phyloP scores from a whole-genome alignment of 768 basidiomycete genomes.

The Kwoniella shandongensis region DNA sequence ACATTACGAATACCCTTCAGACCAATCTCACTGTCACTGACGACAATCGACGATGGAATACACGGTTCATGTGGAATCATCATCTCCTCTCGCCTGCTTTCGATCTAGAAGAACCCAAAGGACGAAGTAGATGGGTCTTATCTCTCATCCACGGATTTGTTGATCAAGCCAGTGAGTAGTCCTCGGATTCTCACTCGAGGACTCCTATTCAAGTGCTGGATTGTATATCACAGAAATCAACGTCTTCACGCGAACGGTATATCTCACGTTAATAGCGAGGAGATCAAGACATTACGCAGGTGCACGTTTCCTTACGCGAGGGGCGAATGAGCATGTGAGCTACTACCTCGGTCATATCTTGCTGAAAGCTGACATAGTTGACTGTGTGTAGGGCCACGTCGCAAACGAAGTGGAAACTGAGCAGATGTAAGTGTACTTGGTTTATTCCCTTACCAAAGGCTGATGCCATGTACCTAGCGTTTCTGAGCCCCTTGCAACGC shows the following conservation, averaged over 20 bases:
- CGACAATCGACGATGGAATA: constrained; percentile 63
- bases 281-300: constrained; percentile 94
- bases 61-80: constrained; percentile 93
- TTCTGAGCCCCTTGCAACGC: constrained; percentile 49
- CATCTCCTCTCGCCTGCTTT: constrained; percentile 77
- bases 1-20: constrained; percentile 93
- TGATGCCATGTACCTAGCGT: constrained; percentile 31
- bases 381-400: constrained; percentile 75
- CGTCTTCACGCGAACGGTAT: constrained; percentile 83
- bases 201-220: too few species aligned
- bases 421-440: constrained; percentile 63
- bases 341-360: not conserved
- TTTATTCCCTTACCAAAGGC: too few species aligned
- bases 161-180: constrained; percentile 87
- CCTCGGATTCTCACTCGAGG: too few species aligned
- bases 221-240: constrained; percentile 93
- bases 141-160: constrained; percentile 94
- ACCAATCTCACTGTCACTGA: constrained; percentile 67
- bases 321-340: constrained; percentile 83
- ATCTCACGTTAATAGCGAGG: constrained; percentile 90
- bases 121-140: constrained; percentile 72
- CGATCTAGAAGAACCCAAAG: constrained; percentile 51
- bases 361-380: constrained; percentile 3
- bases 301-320: constrained; percentile 87
- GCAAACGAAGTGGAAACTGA: constrained; percentile 99